phyloP scores from a whole-genome alignment of 495 filamentous ascomycete species.

The Saxispiralis lemnorum region DNA sequence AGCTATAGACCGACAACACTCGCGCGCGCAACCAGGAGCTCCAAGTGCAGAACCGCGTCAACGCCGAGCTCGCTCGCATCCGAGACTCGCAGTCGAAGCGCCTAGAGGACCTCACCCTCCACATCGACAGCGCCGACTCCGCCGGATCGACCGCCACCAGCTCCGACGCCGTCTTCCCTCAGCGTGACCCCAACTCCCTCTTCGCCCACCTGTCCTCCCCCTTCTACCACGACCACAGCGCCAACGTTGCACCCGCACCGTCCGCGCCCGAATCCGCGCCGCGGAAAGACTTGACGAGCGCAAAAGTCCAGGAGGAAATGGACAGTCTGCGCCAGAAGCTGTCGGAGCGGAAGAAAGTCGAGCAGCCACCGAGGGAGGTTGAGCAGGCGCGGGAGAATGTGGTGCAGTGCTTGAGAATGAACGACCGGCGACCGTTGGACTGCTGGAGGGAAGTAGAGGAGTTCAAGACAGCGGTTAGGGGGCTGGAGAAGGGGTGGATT shows the following conservation, averaged over 20 bases:
- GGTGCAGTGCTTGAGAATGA: slow-evolving; percentile 61
- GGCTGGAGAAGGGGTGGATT: slow-evolving; percentile 71
- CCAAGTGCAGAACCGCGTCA: slow-evolving; percentile 73
- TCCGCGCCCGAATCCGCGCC: background rate
- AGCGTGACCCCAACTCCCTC: slow-evolving; percentile 5
- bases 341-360: slow-evolving; percentile 54
- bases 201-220: slow-evolving; percentile 27
- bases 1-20: slow-evolving; percentile 61
- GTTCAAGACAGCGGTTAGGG: slow-evolving; percentile 74
- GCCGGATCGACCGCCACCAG: slow-evolving; percentile 21
- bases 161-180: slow-evolving; percentile 4
- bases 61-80: slow-evolving; percentile 64
- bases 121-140: slow-evolving; percentile 25
- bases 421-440: slow-evolving; percentile 81
- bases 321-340: slow-evolving; percentile 56
- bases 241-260: background rate
- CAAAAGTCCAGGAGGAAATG: slow-evolving; percentile 47
- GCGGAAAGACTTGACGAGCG: slow-evolving; percentile 17
- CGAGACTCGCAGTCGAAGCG: slow-evolving; percentile 35
- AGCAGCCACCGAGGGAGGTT: slow-evolving; percentile 44
- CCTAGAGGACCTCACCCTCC: slow-evolving; percentile 41
- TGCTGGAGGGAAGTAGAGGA: slow-evolving; percentile 88
- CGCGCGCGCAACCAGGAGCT: slow-evolving; percentile 70
- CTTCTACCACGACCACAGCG: slow-evolving; percentile 21
- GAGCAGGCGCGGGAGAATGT: slow-evolving; percentile 60